A percentile compares a stretch with the other conserved stretches of the same genome.
These are phyloP conservation scores for Starmerella vaccinii DNA, from an alignment of 805 yeast species.

Conservation along the genomic window DNA sequence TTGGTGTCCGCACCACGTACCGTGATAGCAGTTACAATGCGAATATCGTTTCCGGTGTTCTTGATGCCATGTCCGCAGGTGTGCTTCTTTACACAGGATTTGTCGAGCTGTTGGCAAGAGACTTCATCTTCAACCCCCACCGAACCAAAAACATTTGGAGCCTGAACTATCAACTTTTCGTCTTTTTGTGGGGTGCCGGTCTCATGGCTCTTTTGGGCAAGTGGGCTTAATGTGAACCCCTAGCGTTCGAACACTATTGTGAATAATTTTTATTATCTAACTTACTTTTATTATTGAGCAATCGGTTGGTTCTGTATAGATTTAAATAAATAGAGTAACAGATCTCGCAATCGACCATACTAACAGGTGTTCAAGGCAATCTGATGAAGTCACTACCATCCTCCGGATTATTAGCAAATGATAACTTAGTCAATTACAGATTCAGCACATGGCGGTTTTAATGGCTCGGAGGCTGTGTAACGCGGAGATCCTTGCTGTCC, in stretches of 20 bases:
- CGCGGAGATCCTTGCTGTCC: neutral
- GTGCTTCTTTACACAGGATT: conserved; percentile 60
- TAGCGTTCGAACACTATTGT: neutral
- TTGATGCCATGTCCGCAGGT: conserved; percentile 65
- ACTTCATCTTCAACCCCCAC: conserved; percentile 44
- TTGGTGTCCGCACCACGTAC: conserved; percentile 55
- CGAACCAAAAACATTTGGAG: conserved; percentile 37
- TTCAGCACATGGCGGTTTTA: neutral
- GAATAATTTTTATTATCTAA: no score
- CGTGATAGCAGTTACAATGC: conserved; percentile 46
- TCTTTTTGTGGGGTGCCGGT: conserved; percentile 49
- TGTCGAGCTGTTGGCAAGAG: conserved; percentile 67
- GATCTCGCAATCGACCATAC: no score
- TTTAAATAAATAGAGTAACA: no score
- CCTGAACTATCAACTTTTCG: conserved; percentile 35
- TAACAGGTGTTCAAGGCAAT: no score
- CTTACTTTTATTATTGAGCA: neutral
- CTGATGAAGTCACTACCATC: no score
- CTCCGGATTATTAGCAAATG: no score
- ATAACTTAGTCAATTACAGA: no score
- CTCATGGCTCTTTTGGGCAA: conserved; percentile 65
- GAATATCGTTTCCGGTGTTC: conserved; percentile 49
- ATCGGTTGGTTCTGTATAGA: no score
- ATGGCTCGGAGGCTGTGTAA: no score
- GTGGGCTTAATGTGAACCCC: conserved; percentile 44